Conservation (phyloP, 2,329 filamentous ascomycete genomes). For the Orbilia ellipsospora region DNA sequence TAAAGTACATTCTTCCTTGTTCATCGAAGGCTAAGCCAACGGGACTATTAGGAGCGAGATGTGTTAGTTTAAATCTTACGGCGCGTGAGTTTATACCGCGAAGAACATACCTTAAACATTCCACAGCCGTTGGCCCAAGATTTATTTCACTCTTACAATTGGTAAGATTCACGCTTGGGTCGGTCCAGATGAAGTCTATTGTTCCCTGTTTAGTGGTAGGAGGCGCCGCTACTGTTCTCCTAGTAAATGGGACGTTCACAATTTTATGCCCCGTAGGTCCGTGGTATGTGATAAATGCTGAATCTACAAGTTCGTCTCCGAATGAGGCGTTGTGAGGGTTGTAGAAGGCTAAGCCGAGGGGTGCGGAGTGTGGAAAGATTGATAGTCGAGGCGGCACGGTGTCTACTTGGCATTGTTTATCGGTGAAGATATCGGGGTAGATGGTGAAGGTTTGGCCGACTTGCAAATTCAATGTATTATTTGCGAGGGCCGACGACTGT, state of each 20-base stretch:
- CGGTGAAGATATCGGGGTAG: conserved; percentile 25
- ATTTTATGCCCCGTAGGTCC: conserved; percentile 31
- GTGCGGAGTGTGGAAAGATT: conserved; percentile 27
- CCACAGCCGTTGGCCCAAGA: conserved; percentile 7
- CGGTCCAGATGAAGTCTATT: neutral
- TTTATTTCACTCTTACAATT: conserved; percentile 37
- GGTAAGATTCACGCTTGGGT: conserved; percentile 14
- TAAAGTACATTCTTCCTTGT: conserved; percentile 30
- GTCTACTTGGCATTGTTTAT: conserved; percentile 20
- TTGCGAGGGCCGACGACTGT: conserved; percentile 10
- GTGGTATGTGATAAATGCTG: conserved; percentile 20
- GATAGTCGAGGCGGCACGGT: conserved; percentile 10
- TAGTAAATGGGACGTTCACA: conserved; percentile 25
- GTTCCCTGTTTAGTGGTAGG: conserved; percentile 24
- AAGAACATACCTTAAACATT: conserved; percentile 16
- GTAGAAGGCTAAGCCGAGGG: conserved; percentile 23
- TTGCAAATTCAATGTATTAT: conserved; percentile 8
- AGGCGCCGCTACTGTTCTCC: conserved; percentile 20
- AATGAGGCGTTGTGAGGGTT: conserved; percentile 25
- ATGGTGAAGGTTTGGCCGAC: conserved; percentile 12
- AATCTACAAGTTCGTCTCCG: conserved; percentile 3
- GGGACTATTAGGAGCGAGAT: neutral
- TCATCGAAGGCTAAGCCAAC: conserved; percentile 27
- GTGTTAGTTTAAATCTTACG: too few relatives aligned
- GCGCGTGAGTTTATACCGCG: too few relatives aligned